These are phyloP conservation scores for Botrytis porri DNA, from an alignment of 2,329 filamentous ascomycete genomes.

Conservation along the genomic window DNA sequence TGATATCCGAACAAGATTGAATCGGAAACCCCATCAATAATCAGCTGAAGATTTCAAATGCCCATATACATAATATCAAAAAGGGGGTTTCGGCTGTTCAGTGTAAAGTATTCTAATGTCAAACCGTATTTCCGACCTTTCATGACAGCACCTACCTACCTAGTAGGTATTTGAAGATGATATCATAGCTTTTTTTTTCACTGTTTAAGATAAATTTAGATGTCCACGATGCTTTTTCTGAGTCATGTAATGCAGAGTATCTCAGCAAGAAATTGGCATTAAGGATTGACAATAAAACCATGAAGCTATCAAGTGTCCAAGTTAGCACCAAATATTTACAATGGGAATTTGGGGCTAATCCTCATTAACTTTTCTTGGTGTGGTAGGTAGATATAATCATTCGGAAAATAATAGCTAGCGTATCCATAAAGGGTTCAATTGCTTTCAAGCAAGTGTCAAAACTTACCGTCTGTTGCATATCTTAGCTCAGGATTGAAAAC, in stretches of 20 bases:
- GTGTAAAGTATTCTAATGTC: neutral
- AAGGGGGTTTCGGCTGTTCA: neutral
- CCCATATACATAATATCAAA: neutral
- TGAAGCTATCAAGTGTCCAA: neutral
- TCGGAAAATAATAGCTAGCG: neutral
- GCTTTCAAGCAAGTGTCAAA: neutral
- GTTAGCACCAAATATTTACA: neutral
- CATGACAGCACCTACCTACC: neutral
- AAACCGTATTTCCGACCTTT: neutral
- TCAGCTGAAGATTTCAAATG: neutral
- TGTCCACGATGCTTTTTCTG: neutral
- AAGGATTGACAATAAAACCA: neutral
- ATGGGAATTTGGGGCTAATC: neutral
- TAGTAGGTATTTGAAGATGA: neutral
- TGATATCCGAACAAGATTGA: neutral
- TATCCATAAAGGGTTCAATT: neutral
- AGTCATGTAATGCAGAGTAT: neutral
- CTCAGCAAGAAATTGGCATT: neutral
- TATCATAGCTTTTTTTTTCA: neutral
- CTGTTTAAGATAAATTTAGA: neutral
- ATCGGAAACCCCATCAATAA: neutral
- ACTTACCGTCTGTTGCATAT: slow-evolving; percentile 6
- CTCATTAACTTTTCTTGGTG: neutral
- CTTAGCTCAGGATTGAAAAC: neutral
- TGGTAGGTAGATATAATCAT: neutral